Conservation (phyloP, 1,139 yeast genomes). For the Candida tetrigidarum region DNA sequence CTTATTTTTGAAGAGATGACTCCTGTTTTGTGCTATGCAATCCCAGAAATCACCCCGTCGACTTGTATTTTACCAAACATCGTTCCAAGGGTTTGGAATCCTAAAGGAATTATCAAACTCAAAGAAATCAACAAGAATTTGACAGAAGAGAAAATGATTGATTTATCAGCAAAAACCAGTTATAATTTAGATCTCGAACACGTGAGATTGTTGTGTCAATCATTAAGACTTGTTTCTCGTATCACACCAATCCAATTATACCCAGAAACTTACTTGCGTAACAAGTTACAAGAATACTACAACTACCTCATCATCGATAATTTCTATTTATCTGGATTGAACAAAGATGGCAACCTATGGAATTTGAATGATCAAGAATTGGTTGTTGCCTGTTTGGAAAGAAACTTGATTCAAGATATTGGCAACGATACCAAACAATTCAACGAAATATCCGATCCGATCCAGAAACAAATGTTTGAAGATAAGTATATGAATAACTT, state of each 20-base stretch:
- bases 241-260: constrained; percentile 41
- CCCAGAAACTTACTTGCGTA: constrained; percentile 43
- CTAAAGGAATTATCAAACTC: constrained; percentile 15
- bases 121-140: constrained; percentile 11
- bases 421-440: constrained; percentile 21
- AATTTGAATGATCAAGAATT: constrained; percentile 47
- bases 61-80: constrained; percentile 68
- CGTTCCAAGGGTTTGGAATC: constrained; percentile 40
- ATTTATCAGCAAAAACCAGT: constrained; percentile 43
- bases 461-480: constrained; percentile 15
- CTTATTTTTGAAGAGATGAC: constrained; percentile 65
- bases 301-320: constrained; percentile 56
- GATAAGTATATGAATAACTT: constrained; percentile 24
- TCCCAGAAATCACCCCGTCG: constrained; percentile 70
- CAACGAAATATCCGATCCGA: constrained; percentile 19
- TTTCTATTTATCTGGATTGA: constrained; percentile 46
- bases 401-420: constrained; percentile 46
- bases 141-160: constrained; percentile 17
- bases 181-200: constrained; percentile 43
- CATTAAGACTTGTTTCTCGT: constrained; percentile 43
- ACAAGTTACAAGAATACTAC: constrained; percentile 40
- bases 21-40: constrained; percentile 57
- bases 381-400: constrained; percentile 49
- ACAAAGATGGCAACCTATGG: constrained; percentile 54
- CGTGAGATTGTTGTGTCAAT: constrained; percentile 33